Evolutionary conservation across 164 flowering plant species (phyloP).

Genomic region (Warburgia ugandensis): DNA sequence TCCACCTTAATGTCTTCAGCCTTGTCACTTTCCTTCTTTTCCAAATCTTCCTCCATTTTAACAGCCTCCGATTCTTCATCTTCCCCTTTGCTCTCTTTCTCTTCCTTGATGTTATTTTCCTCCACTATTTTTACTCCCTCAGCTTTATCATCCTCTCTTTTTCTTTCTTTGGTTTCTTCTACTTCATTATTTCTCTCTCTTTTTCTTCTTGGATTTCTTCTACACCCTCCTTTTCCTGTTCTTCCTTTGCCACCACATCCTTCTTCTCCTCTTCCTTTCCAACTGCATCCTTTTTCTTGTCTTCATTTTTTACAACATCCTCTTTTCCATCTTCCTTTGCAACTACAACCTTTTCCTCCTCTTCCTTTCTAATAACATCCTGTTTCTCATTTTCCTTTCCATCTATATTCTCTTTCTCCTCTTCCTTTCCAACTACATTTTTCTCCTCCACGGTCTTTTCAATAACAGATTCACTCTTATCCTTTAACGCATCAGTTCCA

Average conservation of each 20-base stretch:
- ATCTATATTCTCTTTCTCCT: background rate
- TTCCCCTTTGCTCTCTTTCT: background rate
- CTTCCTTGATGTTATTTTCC: constrained; percentile 1
- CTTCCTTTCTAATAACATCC: background rate
- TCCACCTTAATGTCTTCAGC: constrained; percentile 4
- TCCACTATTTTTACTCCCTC: background rate
- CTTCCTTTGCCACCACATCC: background rate
- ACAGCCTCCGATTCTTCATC: constrained; percentile 1
- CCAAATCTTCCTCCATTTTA: constrained; percentile 2
- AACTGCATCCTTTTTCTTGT: background rate
- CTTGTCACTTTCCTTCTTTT: constrained; percentile 7
- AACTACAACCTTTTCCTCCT: background rate
- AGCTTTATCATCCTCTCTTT: background rate
- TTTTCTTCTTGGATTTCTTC: background rate
- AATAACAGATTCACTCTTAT: background rate
- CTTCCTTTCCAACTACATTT: background rate
- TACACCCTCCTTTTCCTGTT: background rate
- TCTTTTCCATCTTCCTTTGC: background rate
- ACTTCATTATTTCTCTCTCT: background rate
- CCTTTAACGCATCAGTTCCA: background rate
- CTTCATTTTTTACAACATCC: background rate
- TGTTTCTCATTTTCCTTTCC: background rate
- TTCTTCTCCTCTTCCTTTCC: background rate
- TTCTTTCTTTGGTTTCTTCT: constrained; percentile 2
- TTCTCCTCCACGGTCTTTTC: constrained; percentile 1